These are phyloP conservation scores for Rubus idaeus DNA, from an alignment of 306 rosid genomes.

Conservation along the genomic window DNA sequence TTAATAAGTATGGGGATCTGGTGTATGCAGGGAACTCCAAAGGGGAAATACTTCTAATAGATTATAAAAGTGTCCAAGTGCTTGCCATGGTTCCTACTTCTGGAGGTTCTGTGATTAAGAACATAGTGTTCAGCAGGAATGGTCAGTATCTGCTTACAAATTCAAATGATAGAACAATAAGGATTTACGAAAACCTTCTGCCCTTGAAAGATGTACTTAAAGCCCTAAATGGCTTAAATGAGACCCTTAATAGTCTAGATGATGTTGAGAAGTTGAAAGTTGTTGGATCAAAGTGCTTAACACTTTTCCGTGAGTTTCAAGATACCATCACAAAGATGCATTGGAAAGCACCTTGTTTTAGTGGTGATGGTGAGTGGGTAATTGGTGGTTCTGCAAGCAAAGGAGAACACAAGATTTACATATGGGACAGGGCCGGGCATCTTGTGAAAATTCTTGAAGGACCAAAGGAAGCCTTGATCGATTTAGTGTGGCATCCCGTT, in stretches of 20 bases:
- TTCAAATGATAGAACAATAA: conserved; percentile 82
- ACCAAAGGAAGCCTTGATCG: conserved; percentile 95
- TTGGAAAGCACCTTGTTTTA: conserved; percentile 99
- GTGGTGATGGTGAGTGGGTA: conserved; percentile 99
- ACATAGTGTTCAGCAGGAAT: conserved; percentile 84
- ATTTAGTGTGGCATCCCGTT: conserved; percentile 97
- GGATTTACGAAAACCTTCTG: conserved; percentile 90
- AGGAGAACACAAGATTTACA: conserved; percentile 97
- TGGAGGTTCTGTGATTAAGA: conserved; percentile 85
- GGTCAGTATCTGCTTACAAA: conserved; percentile 92
- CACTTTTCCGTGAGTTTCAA: conserved; percentile 88
- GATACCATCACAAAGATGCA: conserved; percentile 94
- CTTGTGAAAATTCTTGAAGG: conserved; percentile 99
- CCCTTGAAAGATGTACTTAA: conserved; percentile 64
- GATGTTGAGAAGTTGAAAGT: conserved; percentile 72
- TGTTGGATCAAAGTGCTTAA: conserved; percentile 76
- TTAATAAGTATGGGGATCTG: conserved; percentile 72
- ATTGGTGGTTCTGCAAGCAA: conserved; percentile 98
- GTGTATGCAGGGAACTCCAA: conserved; percentile 95
- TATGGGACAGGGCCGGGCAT: conserved; percentile 98
- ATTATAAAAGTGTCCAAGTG: conserved; percentile 51
- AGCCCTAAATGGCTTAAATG: conserved; percentile 49
- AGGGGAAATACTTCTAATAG: conserved; percentile 88
- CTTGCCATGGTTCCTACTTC: conserved; percentile 71
- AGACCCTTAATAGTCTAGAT: conserved; percentile 41